These are phyloP conservation scores for Vigna hirtella DNA, from an alignment of 306 rosid genomes.

Conservation along the genomic window DNA sequence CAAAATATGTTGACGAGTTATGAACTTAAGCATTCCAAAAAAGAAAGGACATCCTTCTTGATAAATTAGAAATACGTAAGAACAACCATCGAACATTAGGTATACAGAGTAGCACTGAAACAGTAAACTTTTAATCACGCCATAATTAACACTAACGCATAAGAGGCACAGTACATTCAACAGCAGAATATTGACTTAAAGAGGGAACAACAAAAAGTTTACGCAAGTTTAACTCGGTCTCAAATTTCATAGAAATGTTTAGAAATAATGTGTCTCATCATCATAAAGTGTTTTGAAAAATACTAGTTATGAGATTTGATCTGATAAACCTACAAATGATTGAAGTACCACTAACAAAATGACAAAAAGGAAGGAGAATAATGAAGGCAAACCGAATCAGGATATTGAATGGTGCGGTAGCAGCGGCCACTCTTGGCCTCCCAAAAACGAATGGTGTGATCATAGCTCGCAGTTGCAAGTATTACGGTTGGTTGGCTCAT, in stretches of 20 bases:
- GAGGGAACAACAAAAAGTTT: not conserved
- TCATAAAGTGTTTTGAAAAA: not conserved
- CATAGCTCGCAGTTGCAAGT: conserved; percentile 97
- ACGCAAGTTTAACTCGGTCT: conserved; percentile 12
- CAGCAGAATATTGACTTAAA: not conserved
- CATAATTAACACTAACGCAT: not conserved
- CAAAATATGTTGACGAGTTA: conserved; percentile 43
- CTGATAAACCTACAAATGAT: not conserved
- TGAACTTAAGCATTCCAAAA: conserved; percentile 24
- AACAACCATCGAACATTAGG: conserved; percentile 9
- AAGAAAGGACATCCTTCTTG: conserved; percentile 1
- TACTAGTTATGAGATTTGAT: not conserved
- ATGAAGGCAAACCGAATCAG: conserved; percentile 77
- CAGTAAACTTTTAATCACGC: not conserved
- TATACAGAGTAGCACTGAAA: conserved; percentile 21
- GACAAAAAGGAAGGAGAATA: not conserved
- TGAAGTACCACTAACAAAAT: conserved; percentile 18
- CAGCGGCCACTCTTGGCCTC: conserved; percentile 99
- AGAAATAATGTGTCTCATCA: not conserved
- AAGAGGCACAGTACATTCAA: conserved; percentile 2
- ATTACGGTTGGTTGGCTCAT: conserved; percentile 94
- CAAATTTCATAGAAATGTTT: conserved; percentile 4
- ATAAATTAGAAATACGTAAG: conserved; percentile 6
- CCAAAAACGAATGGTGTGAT: conserved; percentile 97
- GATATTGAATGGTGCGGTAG: conserved; percentile 91